Evolutionary conservation across 495 filamentous ascomycete genomes (phyloP).

Genomic region (Penicillium diatomitis): DNA sequence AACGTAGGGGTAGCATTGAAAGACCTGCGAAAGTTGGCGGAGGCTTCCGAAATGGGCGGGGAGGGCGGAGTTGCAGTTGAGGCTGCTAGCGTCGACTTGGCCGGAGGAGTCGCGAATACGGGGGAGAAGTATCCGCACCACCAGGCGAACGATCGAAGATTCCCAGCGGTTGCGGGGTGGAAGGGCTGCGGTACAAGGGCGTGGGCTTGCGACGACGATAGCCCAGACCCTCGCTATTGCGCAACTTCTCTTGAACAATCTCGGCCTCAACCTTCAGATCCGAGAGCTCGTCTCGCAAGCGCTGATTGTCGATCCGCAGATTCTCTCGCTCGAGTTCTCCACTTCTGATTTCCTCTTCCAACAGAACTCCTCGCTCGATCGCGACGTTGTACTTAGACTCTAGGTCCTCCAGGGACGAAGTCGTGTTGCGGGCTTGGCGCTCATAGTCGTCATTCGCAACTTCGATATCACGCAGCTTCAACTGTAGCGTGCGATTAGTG

Average conservation of each 20-base stretch:
- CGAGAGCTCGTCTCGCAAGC: constrained; percentile 79
- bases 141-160: constrained; percentile 48
- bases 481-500: constrained; percentile 65
- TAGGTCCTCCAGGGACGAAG: constrained; percentile 89
- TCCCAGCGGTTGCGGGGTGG: constrained; percentile 44
- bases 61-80: constrained; percentile 66
- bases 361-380: constrained; percentile 83
- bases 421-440: constrained; percentile 85
- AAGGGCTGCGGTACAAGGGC: constrained; percentile 34
- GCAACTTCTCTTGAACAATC: constrained; percentile 86
- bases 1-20: constrained; percentile 38
- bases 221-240: constrained; percentile 49
- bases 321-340: constrained; percentile 85
- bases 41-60: constrained; percentile 48
- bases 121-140: constrained; percentile 61
- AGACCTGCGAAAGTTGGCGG: constrained; percentile 34
- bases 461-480: constrained; percentile 86
- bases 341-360: constrained; percentile 85
- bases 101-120: constrained; percentile 61
- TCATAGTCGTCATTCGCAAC: constrained; percentile 98
- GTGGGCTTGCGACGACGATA: constrained; percentile 45
- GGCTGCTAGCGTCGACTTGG: constrained; percentile 62
- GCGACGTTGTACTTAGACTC: constrained; percentile 94
- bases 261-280: constrained; percentile 93
- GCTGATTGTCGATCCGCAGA: constrained; percentile 79